These are phyloP conservation scores for Solanum medicagineum DNA, from an alignment of 257 asterid species.

Conservation along the genomic window DNA sequence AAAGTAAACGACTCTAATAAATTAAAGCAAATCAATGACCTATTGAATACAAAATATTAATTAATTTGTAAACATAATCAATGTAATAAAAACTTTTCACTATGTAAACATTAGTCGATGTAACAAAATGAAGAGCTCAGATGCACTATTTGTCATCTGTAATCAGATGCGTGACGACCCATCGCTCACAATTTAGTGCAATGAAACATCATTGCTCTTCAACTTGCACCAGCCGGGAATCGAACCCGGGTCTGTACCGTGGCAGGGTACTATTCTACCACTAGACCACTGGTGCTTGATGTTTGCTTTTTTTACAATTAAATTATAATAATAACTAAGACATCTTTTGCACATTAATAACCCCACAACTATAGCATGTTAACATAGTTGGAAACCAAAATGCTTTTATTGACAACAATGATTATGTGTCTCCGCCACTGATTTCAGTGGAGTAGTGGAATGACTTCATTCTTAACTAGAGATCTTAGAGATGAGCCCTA, in stretches of 20 bases:
- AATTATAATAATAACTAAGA: too few relatives aligned
- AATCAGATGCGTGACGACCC: neutral
- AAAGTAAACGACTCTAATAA: too few relatives aligned
- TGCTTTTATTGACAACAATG: neutral
- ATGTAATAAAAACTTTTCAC: too few relatives aligned
- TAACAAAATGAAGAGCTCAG: neutral
- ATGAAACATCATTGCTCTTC: neutral
- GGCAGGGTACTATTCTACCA: conserved; percentile 84
- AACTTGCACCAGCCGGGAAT: conserved; percentile 61
- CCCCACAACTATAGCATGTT: neutral
- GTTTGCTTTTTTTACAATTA: accelerated
- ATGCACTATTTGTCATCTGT: neutral
- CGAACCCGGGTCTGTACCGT: conserved; percentile 78
- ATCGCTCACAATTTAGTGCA: neutral
- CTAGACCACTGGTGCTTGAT: conserved; percentile 66
- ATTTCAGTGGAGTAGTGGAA: too few relatives aligned
- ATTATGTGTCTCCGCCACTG: too few relatives aligned
- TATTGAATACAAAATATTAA: too few relatives aligned
- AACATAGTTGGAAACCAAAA: neutral
- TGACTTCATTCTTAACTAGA: too few relatives aligned
- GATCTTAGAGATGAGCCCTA: too few relatives aligned
- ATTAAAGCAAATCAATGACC: too few relatives aligned
- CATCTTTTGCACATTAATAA: neutral
- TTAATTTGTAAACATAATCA: too few relatives aligned
- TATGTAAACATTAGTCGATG: too few relatives aligned